Conservation (phyloP, 1,284 basidiomycete species). For the Malassezia nana region DNA sequence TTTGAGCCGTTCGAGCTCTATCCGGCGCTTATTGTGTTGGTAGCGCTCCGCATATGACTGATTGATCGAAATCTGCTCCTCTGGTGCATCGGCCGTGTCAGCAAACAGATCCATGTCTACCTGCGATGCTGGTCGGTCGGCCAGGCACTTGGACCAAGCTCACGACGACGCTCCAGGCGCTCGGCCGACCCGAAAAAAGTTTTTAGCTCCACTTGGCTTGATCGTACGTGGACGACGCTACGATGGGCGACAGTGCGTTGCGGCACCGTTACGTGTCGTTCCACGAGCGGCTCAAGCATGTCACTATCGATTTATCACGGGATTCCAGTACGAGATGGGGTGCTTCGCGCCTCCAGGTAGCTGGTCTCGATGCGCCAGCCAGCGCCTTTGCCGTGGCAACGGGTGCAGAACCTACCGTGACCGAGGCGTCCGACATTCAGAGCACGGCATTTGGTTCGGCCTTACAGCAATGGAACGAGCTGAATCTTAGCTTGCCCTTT, state of each 20-base stretch:
- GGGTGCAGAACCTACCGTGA: constrained; percentile 1
- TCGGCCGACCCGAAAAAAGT: constrained; percentile 5
- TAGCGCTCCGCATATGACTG: constrained; percentile 41
- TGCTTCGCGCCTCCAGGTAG: constrained; percentile 18
- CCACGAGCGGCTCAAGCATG: constrained; percentile 43
- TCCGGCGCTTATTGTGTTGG: constrained; percentile 40
- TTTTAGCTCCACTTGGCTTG: constrained; percentile 1
- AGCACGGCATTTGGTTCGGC: constrained; percentile 27
- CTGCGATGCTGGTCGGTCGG: neutral
- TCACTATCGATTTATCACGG: constrained; percentile 34
- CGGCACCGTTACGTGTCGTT: constrained; percentile 43
- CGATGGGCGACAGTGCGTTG: constrained; percentile 17
- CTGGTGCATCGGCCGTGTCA: neutral
- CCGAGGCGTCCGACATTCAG: constrained; percentile 19
- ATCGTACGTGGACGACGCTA: neutral
- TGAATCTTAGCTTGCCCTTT: constrained; percentile 44
- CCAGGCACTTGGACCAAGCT: neutral
- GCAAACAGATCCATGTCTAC: constrained; percentile 7
- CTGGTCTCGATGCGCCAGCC: constrained; percentile 26
- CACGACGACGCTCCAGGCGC: neutral
- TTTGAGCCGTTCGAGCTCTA: constrained; percentile 37
- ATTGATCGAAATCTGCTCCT: constrained; percentile 30
- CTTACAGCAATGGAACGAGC: constrained; percentile 39
- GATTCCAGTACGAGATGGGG: constrained; percentile 17
- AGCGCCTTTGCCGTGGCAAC: constrained; percentile 8